phyloP scores from a whole-genome alignment of 164 flowering plant species.

The Saururus chinensis region DNA sequence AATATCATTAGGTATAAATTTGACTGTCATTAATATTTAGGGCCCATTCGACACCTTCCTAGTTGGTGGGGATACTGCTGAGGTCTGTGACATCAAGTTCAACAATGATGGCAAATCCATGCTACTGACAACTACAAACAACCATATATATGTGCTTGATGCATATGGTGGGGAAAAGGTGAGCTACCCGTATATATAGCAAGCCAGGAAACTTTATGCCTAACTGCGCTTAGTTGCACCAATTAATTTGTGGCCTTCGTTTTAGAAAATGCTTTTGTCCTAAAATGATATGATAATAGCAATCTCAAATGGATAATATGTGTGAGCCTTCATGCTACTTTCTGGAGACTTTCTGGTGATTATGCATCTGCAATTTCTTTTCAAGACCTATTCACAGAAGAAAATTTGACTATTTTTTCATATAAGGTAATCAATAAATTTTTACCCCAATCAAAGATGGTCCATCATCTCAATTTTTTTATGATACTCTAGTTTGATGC shows the following conservation, averaged over 20 bases:
- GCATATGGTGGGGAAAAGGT: slow-evolving; percentile 98
- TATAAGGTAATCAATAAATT: too few relatives aligned
- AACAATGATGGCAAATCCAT: slow-evolving; percentile 98
- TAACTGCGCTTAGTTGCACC: not conserved
- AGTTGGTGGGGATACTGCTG: slow-evolving; percentile 96
- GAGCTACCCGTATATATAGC: not conserved
- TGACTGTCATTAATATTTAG: slow-evolving; percentile 24
- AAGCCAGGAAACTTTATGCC: not conserved
- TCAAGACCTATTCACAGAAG: too few relatives aligned
- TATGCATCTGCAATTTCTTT: too few relatives aligned
- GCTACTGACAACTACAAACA: slow-evolving; percentile 87
- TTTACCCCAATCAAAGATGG: too few relatives aligned
- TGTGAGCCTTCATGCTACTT: too few relatives aligned
- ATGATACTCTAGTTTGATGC: too few relatives aligned
- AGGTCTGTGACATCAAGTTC: slow-evolving; percentile 92
- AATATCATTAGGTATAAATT: not conserved
- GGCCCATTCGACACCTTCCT: slow-evolving; percentile 97
- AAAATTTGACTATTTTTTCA: too few relatives aligned
- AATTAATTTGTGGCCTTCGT: not conserved
- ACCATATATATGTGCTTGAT: slow-evolving; percentile 83
- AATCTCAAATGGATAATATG: too few relatives aligned
- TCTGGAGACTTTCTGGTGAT: too few relatives aligned
- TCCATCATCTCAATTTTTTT: too few relatives aligned
- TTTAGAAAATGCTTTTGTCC: too few relatives aligned
- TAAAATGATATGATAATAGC: too few relatives aligned